phyloP scores from a whole-genome alignment of 2,329 filamentous ascomycete genomes.

The Talaromyces sp. region DNA sequence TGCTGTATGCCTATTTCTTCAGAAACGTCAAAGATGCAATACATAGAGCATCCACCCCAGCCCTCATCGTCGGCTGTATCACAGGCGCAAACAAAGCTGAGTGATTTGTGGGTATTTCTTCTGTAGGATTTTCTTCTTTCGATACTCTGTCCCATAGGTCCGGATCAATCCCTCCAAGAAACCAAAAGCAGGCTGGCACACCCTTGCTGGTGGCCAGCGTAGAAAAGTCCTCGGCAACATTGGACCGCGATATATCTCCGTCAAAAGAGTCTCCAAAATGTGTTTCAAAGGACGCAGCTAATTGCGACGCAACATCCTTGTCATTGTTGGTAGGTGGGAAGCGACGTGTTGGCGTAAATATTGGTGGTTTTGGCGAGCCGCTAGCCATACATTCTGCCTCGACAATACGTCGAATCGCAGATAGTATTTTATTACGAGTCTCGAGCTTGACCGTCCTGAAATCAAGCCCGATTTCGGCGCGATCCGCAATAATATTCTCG shows the following conservation, averaged over 20 bases:
- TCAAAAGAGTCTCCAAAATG: constrained; percentile 46
- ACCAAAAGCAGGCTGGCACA: constrained; percentile 55
- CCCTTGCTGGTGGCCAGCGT: constrained; percentile 51
- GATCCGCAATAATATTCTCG: constrained; percentile 59
- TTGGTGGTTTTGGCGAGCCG: constrained; percentile 48
- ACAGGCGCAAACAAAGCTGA: constrained; percentile 58
- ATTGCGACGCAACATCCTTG: constrained; percentile 36
- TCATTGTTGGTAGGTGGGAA: constrained; percentile 58
- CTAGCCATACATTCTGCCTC: constrained; percentile 54
- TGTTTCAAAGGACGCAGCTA: constrained; percentile 46
- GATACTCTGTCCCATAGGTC: constrained; percentile 51
- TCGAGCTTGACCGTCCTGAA: constrained; percentile 48
- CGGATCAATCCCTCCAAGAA: constrained; percentile 53
- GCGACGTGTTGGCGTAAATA: constrained; percentile 45
- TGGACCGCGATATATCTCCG: constrained; percentile 29
- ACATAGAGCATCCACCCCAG: constrained; percentile 52
- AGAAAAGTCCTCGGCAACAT: constrained; percentile 57
- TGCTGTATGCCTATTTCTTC: neutral
- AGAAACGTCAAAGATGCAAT: constrained; percentile 49
- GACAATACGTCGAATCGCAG: constrained; percentile 53
- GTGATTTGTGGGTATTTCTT: constrained; percentile 59
- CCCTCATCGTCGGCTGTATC: constrained; percentile 56
- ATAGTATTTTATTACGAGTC: constrained; percentile 48
- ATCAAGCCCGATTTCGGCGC: constrained; percentile 55
- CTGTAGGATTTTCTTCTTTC: constrained; percentile 40